Base-by-base conservation (phyloP, 768 basidiomycete genomes). In the Heimioporus sp. region DNA sequence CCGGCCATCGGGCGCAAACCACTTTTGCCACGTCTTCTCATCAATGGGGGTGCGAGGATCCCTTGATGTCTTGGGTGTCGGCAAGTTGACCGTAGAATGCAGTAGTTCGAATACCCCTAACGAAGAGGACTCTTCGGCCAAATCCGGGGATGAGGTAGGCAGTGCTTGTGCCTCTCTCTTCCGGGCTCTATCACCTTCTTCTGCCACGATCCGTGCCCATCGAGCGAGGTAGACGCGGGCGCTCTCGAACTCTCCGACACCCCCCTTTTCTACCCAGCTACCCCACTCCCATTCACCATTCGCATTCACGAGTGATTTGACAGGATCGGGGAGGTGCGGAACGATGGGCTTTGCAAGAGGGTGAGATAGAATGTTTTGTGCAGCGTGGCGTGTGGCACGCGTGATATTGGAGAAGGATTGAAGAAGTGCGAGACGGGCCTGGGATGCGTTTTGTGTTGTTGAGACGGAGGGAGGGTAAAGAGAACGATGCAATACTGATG, bases 141-240 rank as follows among this genome's bases (percentile, higher is more conserved):
- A 65, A 54, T 75, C 75, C 12, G 74, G 61, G 5, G 77, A 72
- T 7, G 80, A 74, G 3, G 83, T 71, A 4, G 83, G 82, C 12
- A 90, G 60, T 0, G 80, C 75, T 64, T 87, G 86, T 0, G 88
- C 83, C 67, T 99, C 97, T 40, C 81, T 79, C 57, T 85, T 73
- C 39, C 97, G 79, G 6, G 93, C 85, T 15, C 92, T 80, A 68
- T 99, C 97, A 16, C 97, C 97, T 66, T 98, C 97, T 69, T 99
- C 97, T 2, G 97, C 97, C 1, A 98, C 97, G 52, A 93, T 89
- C 45, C 95, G 79, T 4, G 97, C 97, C 97, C 97, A 99, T 31
- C 92, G 79, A 10, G 97, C 97, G 10, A 99, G 81, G 67, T 98
- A 98, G 8, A 98, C 91, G 5, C 95, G 79, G 1, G 97, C 97